phyloP scores from a whole-genome alignment of 2,329 filamentous ascomycete genomes.

The Xylaria sp. region DNA sequence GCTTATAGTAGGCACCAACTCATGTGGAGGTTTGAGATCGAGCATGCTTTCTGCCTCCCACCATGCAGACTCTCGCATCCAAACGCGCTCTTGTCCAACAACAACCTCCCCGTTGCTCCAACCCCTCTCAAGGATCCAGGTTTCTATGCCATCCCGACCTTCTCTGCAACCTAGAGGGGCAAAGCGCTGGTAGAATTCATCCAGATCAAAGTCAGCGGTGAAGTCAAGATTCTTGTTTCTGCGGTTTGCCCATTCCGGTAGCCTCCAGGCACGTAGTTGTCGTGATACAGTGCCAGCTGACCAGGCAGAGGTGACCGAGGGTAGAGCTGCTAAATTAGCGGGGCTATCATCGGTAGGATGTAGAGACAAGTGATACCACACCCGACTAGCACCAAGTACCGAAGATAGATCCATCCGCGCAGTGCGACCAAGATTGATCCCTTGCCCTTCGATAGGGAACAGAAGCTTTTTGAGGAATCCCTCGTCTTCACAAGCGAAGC shows the following conservation, averaged over 20 bases:
- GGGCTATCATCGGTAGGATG: slow-evolving; percentile 92
- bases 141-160: slow-evolving; percentile 91
- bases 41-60: slow-evolving; percentile 98
- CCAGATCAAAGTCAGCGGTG: slow-evolving; percentile 93
- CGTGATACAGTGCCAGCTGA: slow-evolving; percentile 92
- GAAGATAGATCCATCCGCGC: slow-evolving; percentile 82
- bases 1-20: slow-evolving; percentile 46
- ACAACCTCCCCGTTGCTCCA: slow-evolving; percentile 99
- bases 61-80: slow-evolving; percentile 95
- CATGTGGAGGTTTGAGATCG: slow-evolving; percentile 79
- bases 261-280: slow-evolving; percentile 90
- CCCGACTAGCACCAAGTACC: slow-evolving; percentile 82
- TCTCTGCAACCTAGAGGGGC: slow-evolving; percentile 85
- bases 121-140: slow-evolving; percentile 91
- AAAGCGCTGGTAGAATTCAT: slow-evolving; percentile 91
- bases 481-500: slow-evolving; percentile 81
- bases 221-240: slow-evolving; percentile 92
- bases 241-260: slow-evolving; percentile 96
- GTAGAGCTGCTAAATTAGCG: slow-evolving; percentile 75
- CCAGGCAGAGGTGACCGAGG: slow-evolving; percentile 84
- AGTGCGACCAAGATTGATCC: slow-evolving; percentile 81
- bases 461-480: slow-evolving; percentile 85
- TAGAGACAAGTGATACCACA: slow-evolving; percentile 93
- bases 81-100: slow-evolving; percentile 89
- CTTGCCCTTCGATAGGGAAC: slow-evolving; percentile 80